Base-by-base conservation (phyloP, 331 rosid genomes). In the Pyracantha coccinea region DNA sequence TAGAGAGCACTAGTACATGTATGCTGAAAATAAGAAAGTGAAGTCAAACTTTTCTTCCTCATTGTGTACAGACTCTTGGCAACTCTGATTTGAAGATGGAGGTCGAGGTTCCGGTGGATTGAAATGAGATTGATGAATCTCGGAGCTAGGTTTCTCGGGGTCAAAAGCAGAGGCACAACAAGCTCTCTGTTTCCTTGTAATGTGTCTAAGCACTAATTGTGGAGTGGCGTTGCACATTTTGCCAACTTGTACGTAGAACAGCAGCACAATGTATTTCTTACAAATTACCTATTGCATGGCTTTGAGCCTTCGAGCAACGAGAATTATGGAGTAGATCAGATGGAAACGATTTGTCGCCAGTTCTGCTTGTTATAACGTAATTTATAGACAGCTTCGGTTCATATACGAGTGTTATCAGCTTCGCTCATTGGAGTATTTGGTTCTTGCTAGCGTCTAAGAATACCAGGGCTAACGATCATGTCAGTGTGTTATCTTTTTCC, bases 61-160 rank as follows among this genome's bases (percentile, higher is more conserved):
- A 61, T 77, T 79, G 47, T 41, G 75, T 78, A 75, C 84, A 89
- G 97, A 81, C 85, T 81, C 87, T 89, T 80, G 85, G 94, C 69
- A 79, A 84, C 75, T 67, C 83, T 57, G 86, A 77, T 74, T 47
- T 89, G 77, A 89, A 89, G 88, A 91, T 89, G 97, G 97, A 87
- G 77, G 94, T 86, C 20, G 94, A 89, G 79, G 87, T 91, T 78
- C 89, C 85, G 0, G 86, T 89, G 75, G 92, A 89, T 77, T 91
- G 77, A 79, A 50, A 45, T 69, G 69, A 73, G 50, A 24, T 33
- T 23, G 54, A 31, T 66, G 19, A 32, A 52, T 70, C 21, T 68
- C 23, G 54, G 11, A 50, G 75, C 29, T 71, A 76, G 20, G 53
- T 14, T 54, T 28, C 58, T 64, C 31, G 28, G 83, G 58, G 69